These are phyloP conservation scores for Starmerella stellata DNA, from an alignment of 805 yeast genomes.

Conservation along the genomic window DNA sequence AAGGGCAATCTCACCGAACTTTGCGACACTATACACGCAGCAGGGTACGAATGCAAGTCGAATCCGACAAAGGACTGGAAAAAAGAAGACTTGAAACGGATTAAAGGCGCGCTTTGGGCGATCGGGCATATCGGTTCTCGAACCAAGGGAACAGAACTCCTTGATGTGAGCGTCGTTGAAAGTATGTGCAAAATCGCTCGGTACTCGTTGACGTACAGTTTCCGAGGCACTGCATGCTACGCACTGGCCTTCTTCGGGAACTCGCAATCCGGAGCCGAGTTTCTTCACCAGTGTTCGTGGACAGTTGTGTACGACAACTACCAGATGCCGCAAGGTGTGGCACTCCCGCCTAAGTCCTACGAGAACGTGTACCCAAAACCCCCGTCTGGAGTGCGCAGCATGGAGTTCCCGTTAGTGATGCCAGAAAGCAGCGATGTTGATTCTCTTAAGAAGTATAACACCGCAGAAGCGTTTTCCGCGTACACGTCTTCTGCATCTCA, in stretches of 20 bases:
- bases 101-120: slow-evolving; percentile 75
- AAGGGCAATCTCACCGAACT: slow-evolving; percentile 27
- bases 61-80: slow-evolving; percentile 1
- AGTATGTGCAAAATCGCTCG: slow-evolving; percentile 36
- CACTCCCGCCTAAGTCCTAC: slow-evolving; percentile 10
- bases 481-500: background rate
- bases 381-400: background rate
- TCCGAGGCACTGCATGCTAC: slow-evolving; percentile 62
- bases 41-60: slow-evolving; percentile 1
- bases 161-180: slow-evolving; percentile 29
- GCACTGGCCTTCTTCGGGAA: slow-evolving; percentile 56
- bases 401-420: slow-evolving; percentile 13
- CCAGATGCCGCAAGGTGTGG: slow-evolving; percentile 13
- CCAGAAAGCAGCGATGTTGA: background rate
- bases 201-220: slow-evolving; percentile 34
- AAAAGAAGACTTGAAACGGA: slow-evolving; percentile 24
- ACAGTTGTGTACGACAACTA: slow-evolving; percentile 26
- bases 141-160: slow-evolving; percentile 42
- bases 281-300: slow-evolving; percentile 73
- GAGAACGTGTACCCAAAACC: background rate
- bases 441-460: too few species aligned
- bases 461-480: background rate
- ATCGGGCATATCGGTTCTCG: slow-evolving; percentile 68
- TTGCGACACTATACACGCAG: background rate
- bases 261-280: slow-evolving; percentile 65